Evolutionary conservation across 306 rosid genomes (phyloP), one percentile per base, ranked within the genome.

Genomic region (Malus sylvestris): DNA sequence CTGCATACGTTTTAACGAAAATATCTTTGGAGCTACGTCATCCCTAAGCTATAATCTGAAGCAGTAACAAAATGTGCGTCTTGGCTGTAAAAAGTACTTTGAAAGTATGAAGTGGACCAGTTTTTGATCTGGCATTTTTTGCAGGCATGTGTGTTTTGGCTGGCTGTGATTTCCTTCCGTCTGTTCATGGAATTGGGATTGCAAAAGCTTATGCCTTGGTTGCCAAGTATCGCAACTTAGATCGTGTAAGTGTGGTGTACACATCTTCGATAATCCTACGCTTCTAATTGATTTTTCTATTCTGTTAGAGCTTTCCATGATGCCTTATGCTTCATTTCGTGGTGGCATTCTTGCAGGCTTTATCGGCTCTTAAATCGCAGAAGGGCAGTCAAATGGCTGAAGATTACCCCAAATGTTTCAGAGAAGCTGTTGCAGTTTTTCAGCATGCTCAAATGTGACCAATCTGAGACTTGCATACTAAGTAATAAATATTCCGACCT

Each of bases 121-220:
- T 55, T 81, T 62, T 66, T 38, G 42, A 63, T 67, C 38, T 16
- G 49, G 22, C 25, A 29, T 80, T 79, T 4, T 38, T 27, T 6
- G 45, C 91, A 94, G 97, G 98, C 61, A 92, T 94, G 98, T 92
- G 97, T 79, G 93, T 92, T 65, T 80, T 94, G 72, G 98, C 98
- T 60, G 98, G 98, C 78, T 92, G 98, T 80, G 98, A 94, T 79
- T 92, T 94, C 87, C 98, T 92, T 83, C 85, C 97, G 66, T 94
- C 98, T 77, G 93, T 94, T 81, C 97, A 93, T 67, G 97, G 98
- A 84, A 94, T 92, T 66, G 98, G 98, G 69, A 93, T 94, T 70
- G 91, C 53, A 53, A 89, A 88, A 80, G 93, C 98, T 79, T 87
- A 92, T 81, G 95, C 90, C 77, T 79, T 91, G 71, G 95, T 94